phyloP scores from a whole-genome alignment of 2,329 filamentous ascomycete genomes.

The Lasiodiplodia theobromae region DNA sequence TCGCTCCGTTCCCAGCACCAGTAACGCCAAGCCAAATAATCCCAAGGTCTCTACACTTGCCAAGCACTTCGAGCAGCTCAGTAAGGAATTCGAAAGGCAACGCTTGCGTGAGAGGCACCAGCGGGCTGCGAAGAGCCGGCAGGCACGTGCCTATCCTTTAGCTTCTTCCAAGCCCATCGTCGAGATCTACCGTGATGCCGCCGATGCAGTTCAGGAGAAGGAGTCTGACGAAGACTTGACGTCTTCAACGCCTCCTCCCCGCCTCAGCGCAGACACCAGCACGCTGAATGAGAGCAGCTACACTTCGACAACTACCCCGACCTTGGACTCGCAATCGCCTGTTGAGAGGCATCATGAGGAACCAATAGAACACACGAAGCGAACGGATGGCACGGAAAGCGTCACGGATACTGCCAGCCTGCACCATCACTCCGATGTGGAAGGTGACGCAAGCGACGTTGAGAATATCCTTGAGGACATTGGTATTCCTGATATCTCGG shows the following conservation, averaged over 20 bases:
- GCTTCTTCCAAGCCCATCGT: slow-evolving; percentile 95
- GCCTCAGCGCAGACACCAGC: slow-evolving; percentile 46
- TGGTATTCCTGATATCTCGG: slow-evolving; percentile 66
- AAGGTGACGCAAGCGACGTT: slow-evolving; percentile 67
- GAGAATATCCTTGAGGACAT: slow-evolving; percentile 77
- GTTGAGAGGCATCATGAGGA: slow-evolving; percentile 40
- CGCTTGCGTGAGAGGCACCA: slow-evolving; percentile 84
- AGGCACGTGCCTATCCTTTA: slow-evolving; percentile 83
- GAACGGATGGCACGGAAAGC: slow-evolving; percentile 35
- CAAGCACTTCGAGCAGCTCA: slow-evolving; percentile 95
- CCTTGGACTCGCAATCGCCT: slow-evolving; percentile 44
- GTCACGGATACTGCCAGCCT: slow-evolving; percentile 39
- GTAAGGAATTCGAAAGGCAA: slow-evolving; percentile 95
- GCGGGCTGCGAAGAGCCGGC: slow-evolving; percentile 76
- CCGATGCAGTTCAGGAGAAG: slow-evolving; percentile 87
- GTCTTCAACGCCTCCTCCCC: slow-evolving; percentile 41
- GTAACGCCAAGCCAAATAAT: slow-evolving; percentile 64
- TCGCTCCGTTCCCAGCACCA: slow-evolving; percentile 71
- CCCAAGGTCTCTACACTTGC: slow-evolving; percentile 90
- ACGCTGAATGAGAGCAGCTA: slow-evolving; percentile 45
- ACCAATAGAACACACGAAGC: slow-evolving; percentile 11
- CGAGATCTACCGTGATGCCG: slow-evolving; percentile 92
- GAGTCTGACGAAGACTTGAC: slow-evolving; percentile 69
- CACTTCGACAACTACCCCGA: slow-evolving; percentile 43
- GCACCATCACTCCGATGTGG: slow-evolving; percentile 59